Evolutionary conservation across 495 filamentous ascomycete species (phyloP), one percentile per base, ranked within the genome.

Genomic region (Aspergillus sclerotioniger): DNA sequence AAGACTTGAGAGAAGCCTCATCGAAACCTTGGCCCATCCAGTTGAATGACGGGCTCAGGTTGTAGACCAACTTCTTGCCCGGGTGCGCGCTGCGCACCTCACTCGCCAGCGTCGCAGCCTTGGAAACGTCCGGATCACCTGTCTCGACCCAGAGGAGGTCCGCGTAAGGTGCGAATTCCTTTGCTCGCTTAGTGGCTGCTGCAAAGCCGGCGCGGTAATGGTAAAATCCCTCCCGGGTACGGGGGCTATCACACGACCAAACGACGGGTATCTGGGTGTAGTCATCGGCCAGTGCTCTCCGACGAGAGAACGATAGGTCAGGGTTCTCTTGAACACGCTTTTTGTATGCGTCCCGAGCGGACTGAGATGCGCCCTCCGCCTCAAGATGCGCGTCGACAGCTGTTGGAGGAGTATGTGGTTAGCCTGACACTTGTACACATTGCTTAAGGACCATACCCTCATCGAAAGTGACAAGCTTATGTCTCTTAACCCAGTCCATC

Each of bases 111-210:
- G 77, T 76, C 6, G 77, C 75, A 2, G 90, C 90, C 47, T 94
- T 90, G 44, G 82, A 70, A 28, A 98, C 90, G 49, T 83, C 83
- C 8, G 94, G 94, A 65, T 91, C 86, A 32, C 90, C 94, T 4
- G 94, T 98, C 75, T 98, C 94, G 10, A 98, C 88, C 94, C 94
- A 98, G 17, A 98, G 84, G 6, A 98, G 87, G 68, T 98, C 94
- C 6, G 94, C 92, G 70, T 89, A 96, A 3, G 94, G 94, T 3
- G 83, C 91, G 57, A 96, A 98, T 44, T 86, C 90, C 57, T 92
- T 86, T 2, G 93, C 91, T 54, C 94, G 89, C 75, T 97, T 97
- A 39, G 90, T 96, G 1, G 94, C 94, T 0, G 93, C 91, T 29
- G 79, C 73, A 78, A 97, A 86, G 52, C 94, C 94, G 8, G 91